These are phyloP conservation scores for Verticillium nubilum DNA, from an alignment of 2,329 filamentous ascomycete species.

Conservation along the genomic window DNA sequence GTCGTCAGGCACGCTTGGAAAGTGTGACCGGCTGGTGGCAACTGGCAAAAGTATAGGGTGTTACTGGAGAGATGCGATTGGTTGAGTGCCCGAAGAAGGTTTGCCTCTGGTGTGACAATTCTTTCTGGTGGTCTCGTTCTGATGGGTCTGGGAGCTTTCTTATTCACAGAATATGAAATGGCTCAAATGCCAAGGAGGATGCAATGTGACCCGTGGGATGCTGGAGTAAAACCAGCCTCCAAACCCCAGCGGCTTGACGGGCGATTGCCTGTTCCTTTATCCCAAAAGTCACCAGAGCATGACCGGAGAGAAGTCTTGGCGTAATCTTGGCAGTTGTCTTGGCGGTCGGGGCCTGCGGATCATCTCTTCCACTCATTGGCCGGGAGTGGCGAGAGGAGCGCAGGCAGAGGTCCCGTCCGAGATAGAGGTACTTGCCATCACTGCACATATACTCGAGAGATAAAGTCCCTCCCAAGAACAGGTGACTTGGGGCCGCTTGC, in stretches of 20 bases:
- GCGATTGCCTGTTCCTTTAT: constrained; percentile 3
- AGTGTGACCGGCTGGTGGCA: background rate
- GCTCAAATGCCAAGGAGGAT: background rate
- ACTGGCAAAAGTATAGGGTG: background rate
- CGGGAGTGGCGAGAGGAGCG: background rate
- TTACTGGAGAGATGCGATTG: background rate
- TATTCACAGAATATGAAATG: background rate
- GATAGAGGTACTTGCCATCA: background rate
- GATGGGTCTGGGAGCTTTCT: background rate
- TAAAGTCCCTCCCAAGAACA: background rate
- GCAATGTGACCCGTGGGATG: background rate
- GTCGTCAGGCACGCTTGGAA: background rate
- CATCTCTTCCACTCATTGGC: background rate
- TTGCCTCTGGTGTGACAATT: background rate
- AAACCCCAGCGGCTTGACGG: background rate
- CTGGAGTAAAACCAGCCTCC: background rate
- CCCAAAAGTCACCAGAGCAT: constrained; percentile 1
- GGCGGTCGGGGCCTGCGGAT: constrained; percentile 1
- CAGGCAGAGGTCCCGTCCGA: background rate
- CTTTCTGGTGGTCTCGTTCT: background rate
- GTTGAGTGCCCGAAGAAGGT: background rate
- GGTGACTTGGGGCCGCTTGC: background rate
- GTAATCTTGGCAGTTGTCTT: constrained; percentile 1
- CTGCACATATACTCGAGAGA: too few species aligned
- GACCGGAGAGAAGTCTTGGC: constrained; percentile 2